Evolutionary conservation across 2,329 filamentous ascomycete genomes (phyloP).

Genomic region (Ophiocordyceps australis): DNA sequence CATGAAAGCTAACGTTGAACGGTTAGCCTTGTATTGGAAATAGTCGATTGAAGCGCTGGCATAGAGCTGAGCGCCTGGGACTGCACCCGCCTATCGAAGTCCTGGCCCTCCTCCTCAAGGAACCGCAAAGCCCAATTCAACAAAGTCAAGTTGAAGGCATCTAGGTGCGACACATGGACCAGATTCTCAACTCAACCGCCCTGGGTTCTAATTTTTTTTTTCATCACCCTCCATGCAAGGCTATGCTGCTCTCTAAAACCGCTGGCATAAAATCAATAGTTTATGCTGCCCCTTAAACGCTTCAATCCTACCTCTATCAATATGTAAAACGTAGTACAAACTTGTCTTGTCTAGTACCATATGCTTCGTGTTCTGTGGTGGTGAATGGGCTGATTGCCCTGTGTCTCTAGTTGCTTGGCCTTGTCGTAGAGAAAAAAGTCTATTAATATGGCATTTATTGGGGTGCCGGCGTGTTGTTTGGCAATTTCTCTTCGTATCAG

Average conservation of each 20-base stretch:
- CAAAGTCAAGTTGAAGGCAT: constrained; percentile 27
- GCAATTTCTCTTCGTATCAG: constrained; percentile 69
- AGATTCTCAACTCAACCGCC: constrained; percentile 33
- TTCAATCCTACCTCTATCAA: not conserved
- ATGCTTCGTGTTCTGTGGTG: constrained; percentile 88
- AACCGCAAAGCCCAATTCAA: no score
- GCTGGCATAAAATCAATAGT: no score
- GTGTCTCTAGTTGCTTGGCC: constrained; percentile 66
- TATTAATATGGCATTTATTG: constrained; percentile 76
- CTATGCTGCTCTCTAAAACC: no score
- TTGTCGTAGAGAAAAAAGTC: constrained; percentile 96
- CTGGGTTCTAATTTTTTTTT: no score
- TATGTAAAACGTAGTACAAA: no score
- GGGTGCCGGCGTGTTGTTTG: constrained; percentile 49
- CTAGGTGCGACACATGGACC: constrained; percentile 60
- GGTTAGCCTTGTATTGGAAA: constrained; percentile 74
- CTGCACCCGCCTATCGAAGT: constrained; percentile 84
- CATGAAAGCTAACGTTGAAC: no score
- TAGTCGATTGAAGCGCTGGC: constrained; percentile 66
- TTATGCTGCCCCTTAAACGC: no score
- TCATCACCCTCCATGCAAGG: no score
- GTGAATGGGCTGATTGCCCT: constrained; percentile 38
- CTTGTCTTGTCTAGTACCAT: constrained; percentile 49
- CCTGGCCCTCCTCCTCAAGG: constrained; percentile 62
- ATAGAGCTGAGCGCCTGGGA: constrained; percentile 63